A percentile compares a stretch with the other conserved stretches of the same genome.
phyloP scores from a whole-genome alignment of 768 basidiomycete genomes.

The Tephrocybe sp. region DNA sequence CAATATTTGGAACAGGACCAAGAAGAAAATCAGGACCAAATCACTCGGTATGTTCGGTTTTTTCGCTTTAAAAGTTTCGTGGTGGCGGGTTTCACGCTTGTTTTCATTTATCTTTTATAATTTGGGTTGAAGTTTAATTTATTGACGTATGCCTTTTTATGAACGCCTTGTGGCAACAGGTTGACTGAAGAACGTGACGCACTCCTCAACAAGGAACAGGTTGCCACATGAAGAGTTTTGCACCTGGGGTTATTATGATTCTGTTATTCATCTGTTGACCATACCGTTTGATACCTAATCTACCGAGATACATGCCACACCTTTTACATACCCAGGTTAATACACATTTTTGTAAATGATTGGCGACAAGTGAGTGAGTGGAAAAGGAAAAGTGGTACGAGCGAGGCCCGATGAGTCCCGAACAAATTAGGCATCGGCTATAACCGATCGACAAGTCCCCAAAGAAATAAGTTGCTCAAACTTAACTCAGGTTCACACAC shows the following conservation, averaged over 20 bases:
- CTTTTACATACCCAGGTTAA: constrained; percentile 12
- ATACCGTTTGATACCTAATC: constrained; percentile 15
- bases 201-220: constrained; percentile 32
- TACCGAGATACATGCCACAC: constrained; percentile 13
- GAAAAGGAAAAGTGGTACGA: constrained; percentile 14
- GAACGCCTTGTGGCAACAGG: constrained; percentile 38
- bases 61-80: constrained; percentile 59
- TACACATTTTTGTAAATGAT: not conserved
- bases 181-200: constrained; percentile 64
- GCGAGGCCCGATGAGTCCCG: constrained; percentile 4
- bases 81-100: constrained; percentile 48
- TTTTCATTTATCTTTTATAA: constrained; percentile 53
- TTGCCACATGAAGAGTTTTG: constrained; percentile 17
- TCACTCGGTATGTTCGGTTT: constrained; percentile 72
- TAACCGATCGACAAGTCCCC: constrained; percentile 30
- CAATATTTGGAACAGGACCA: constrained; percentile 76
- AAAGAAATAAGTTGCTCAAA: constrained; percentile 15
- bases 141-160: constrained; percentile 30
- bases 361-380: not conserved
- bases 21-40: constrained; percentile 71
- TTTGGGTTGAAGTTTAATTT: constrained; percentile 30
- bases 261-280: constrained; percentile 9
- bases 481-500: constrained; percentile 13
- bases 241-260: not conserved
- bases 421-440: constrained; percentile 18